phyloP scores from a whole-genome alignment of 768 basidiomycete species.

The Austroboletus festivus region DNA sequence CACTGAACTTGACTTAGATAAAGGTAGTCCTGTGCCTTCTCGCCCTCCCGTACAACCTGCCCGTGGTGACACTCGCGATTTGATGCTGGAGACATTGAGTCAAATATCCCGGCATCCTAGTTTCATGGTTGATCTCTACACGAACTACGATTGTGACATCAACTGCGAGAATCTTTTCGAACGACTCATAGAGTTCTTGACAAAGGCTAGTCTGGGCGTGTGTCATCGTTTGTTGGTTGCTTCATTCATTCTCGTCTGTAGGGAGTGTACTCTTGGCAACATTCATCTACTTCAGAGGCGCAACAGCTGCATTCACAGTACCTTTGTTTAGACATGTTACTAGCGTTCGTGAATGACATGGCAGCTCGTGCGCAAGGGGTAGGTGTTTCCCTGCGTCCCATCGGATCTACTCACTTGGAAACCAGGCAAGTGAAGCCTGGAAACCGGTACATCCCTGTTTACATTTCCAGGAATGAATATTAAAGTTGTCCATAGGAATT shows the following conservation, averaged over 20 bases:
- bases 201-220: slow-evolving; percentile 53
- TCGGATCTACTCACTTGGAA: slow-evolving; percentile 9
- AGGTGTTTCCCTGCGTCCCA: slow-evolving; percentile 19
- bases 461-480: not conserved
- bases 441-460: slow-evolving; percentile 45
- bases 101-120: slow-evolving; percentile 79
- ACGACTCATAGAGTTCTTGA: slow-evolving; percentile 80
- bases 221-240: slow-evolving; percentile 1
- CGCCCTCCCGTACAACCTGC: slow-evolving; percentile 70
- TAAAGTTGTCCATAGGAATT: slow-evolving; percentile 42
- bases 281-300: slow-evolving; percentile 52
- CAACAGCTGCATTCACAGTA: slow-evolving; percentile 79
- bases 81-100: slow-evolving; percentile 84
- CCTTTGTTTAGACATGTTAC: slow-evolving; percentile 81
- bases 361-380: slow-evolving; percentile 57
- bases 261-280: slow-evolving; percentile 77
- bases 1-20: slow-evolving; percentile 44
- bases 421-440: slow-evolving; percentile 54
- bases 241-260: slow-evolving; percentile 30
- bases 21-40: slow-evolving; percentile 47
- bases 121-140: slow-evolving; percentile 94
- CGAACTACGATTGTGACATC: slow-evolving; percentile 95
- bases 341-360: slow-evolving; percentile 89
- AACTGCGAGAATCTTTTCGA: slow-evolving; percentile 98
- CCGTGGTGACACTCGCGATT: slow-evolving; percentile 80